A percentile compares a stretch with the other conserved stretches of the same genome.
These are phyloP conservation scores for Pestalotiopsis sp. DNA, from an alignment of 2,329 filamentous ascomycete genomes.

Conservation along the genomic window DNA sequence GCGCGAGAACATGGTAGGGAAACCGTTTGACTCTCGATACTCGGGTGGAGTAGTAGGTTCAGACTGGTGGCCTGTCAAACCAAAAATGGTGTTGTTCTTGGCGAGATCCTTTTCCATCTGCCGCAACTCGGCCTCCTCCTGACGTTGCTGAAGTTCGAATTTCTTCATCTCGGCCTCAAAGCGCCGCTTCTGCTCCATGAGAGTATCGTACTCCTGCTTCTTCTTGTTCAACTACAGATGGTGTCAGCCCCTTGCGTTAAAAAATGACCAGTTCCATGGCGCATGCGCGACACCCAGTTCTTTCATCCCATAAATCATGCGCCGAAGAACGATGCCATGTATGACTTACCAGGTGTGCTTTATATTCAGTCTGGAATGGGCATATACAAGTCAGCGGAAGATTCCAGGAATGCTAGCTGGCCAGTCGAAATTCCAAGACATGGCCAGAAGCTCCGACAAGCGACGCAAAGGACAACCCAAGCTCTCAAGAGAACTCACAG, in stretches of 20 bases:
- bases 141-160: slow-evolving; percentile 80
- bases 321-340: slow-evolving; percentile 10
- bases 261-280: neutral
- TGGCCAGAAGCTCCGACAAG: slow-evolving; percentile 15
- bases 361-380: slow-evolving; percentile 28
- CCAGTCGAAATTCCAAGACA: slow-evolving; percentile 28
- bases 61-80: slow-evolving; percentile 74
- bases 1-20: slow-evolving; percentile 77
- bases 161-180: slow-evolving; percentile 93
- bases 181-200: slow-evolving; percentile 83
- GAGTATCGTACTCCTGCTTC: slow-evolving; percentile 85
- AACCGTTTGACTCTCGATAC: slow-evolving; percentile 75
- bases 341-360: slow-evolving; percentile 70
- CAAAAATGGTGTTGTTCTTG: slow-evolving; percentile 44
- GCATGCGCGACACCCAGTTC: neutral
- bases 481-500: slow-evolving; percentile 25
- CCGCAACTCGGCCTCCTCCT: slow-evolving; percentile 80
- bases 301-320: slow-evolving; percentile 10
- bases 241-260: slow-evolving; percentile 33
- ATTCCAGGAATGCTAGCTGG: slow-evolving; percentile 31
- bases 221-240: slow-evolving; percentile 81
- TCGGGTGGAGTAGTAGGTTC: slow-evolving; percentile 97
- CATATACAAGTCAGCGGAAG: slow-evolving; percentile 24
- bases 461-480: neutral
- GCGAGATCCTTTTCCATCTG: slow-evolving; percentile 80